Conservation (phyloP, 768 basidiomycete species). For the Hericium rajendrae region DNA sequence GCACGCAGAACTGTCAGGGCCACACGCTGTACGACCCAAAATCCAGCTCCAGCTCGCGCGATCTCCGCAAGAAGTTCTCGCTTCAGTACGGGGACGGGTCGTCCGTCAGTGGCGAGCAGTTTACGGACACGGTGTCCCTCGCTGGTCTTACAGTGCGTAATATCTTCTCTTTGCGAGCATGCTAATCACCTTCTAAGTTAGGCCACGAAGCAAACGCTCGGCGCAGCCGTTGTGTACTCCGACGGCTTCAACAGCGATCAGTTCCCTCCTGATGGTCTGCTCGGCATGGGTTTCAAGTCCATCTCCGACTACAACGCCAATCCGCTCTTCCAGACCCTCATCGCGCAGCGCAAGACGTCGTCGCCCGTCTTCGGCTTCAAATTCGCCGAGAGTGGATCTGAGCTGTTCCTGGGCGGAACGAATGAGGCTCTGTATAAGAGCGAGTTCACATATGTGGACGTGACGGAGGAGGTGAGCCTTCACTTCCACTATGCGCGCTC, state of each 20-base stretch:
- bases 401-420: constrained; percentile 29
- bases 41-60: constrained; percentile 12
- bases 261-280: constrained; percentile 30
- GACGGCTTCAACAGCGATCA: constrained; percentile 16
- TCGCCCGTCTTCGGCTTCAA: constrained; percentile 21
- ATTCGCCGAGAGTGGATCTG: constrained; percentile 15
- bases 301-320: constrained; percentile 17
- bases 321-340: constrained; percentile 26
- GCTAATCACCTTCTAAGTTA: not conserved
- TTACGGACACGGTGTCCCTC: constrained; percentile 33
- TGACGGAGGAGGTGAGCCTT: not conserved
- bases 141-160: constrained; percentile 22
- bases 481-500: not conserved
- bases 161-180: not conserved
- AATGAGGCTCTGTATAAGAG: constrained; percentile 25
- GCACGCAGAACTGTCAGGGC: constrained; percentile 21
- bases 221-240: constrained; percentile 32
- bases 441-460: constrained; percentile 21
- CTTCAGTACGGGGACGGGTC: constrained; percentile 33
- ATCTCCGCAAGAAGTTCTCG: constrained; percentile 19
- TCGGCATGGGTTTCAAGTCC: constrained; percentile 29
- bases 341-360: constrained; percentile 10
- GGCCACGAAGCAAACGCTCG: constrained; percentile 31
- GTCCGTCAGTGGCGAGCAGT: constrained; percentile 28
- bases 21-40: not conserved